Evolutionary conservation across 192 early-diverging fungal genomes (phyloP).

Genomic region (Podila verticillata): DNA sequence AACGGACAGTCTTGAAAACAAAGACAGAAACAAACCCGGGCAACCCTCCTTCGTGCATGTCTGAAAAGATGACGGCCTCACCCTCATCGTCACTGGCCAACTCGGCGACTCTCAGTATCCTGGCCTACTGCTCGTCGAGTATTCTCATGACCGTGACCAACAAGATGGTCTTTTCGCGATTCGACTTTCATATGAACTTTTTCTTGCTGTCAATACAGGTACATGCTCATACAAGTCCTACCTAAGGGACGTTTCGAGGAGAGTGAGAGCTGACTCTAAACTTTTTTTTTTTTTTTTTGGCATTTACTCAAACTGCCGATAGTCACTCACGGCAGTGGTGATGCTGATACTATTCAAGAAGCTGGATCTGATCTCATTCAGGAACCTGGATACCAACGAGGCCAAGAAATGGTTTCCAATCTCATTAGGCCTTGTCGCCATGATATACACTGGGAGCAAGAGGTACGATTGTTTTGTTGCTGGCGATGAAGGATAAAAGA

Average conservation of each 20-base stretch:
- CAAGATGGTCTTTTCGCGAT: constrained; percentile 86
- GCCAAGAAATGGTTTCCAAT: constrained; percentile 87
- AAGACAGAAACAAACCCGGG: neutral
- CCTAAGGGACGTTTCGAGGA: too few species aligned
- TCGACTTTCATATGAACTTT: constrained; percentile 88
- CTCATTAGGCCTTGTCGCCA: constrained; percentile 82
- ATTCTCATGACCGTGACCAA: constrained; percentile 93
- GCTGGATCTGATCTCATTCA: constrained; percentile 69
- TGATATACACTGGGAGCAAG: constrained; percentile 98
- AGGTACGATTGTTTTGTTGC: constrained; percentile 50
- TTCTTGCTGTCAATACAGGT: constrained; percentile 81
- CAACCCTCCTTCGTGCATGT: neutral
- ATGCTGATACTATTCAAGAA: constrained; percentile 66
- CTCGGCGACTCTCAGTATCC: constrained; percentile 70
- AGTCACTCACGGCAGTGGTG: constrained; percentile 58
- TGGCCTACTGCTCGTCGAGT: constrained; percentile 88
- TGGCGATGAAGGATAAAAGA: neutral
- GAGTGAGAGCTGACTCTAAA: neutral
- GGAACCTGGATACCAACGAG: constrained; percentile 68
- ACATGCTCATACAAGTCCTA: neutral
- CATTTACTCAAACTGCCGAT: constrained; percentile 7
- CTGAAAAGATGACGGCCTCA: constrained; percentile 25
- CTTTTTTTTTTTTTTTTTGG: neutral
- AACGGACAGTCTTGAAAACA: neutral
- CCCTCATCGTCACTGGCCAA: constrained; percentile 26